A percentile compares a stretch with the other conserved stretches of the same genome.
Conservation (phyloP, 1,284 basidiomycete species). For the Apiotrichum veenhuisii region DNA sequence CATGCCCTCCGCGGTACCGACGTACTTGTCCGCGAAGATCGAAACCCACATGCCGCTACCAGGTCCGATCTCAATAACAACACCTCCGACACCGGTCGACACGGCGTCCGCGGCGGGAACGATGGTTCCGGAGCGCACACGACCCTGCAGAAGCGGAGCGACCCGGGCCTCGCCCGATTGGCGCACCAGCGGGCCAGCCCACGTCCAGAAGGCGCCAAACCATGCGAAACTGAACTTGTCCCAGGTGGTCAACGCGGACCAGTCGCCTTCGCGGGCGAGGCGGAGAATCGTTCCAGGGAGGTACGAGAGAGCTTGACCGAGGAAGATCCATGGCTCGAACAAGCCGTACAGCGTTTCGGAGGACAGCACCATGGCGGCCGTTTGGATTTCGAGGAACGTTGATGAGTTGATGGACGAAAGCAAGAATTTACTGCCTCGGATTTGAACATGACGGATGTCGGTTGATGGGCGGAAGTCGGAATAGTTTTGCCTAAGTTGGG, state of each 20-base stretch:
- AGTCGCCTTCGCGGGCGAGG: conserved; percentile 2
- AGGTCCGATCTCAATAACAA: conserved; percentile 18
- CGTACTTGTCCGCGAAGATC: conserved; percentile 17
- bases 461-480: too few species aligned
- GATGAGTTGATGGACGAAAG: too few species aligned
- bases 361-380: too few species aligned
- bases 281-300: conserved; percentile 10
- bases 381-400: too few species aligned
- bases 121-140: conserved; percentile 10
- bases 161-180: conserved; percentile 9
- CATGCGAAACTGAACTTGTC: conserved; percentile 10
- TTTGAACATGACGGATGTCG: too few species aligned
- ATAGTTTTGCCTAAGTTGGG: too few species aligned
- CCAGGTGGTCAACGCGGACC: conserved; percentile 6
- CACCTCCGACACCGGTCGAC: conserved; percentile 10
- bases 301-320: conserved; percentile 6
- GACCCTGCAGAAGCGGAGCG: conserved; percentile 16
- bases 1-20: neutral
- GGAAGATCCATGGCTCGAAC: conserved; percentile 13
- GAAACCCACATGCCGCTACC: conserved; percentile 18
- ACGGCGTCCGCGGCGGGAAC: neutral
- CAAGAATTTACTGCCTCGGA: too few species aligned
- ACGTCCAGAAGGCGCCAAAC: conserved; percentile 16
- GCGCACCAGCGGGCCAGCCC: conserved; percentile 11
- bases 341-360: neutral